Evolutionary conservation across 163 green algal genomes (phyloP), one percentile per base, ranked within the genome.

Genomic region (Chlamydomonas reinhardtii): DNA sequence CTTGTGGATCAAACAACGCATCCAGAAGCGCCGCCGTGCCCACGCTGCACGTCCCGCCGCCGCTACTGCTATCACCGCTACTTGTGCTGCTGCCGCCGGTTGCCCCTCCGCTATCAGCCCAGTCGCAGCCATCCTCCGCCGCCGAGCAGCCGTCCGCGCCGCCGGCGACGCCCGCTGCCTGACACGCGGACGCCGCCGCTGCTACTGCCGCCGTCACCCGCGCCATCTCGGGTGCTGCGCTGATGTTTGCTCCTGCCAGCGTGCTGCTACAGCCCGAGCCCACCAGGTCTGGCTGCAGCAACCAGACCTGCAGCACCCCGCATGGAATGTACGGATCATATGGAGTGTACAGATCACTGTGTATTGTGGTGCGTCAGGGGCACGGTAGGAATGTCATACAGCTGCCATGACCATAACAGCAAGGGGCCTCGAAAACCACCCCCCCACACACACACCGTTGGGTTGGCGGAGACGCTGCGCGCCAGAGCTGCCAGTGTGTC

Each of bases 201-300:
- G 54, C 52, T 24, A 81, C 31, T n/a, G 54, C 74, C 52, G 31
- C 31, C 11, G n/a, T 9, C 54, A 71, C 31, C 74, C 54, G 31
- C 14, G 68, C 74, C 52, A 31, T 70, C 48, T 56, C 48, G 12
- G 48, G 48, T 14, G 48, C 48, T 14, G 48, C 48, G 48, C 48
- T 56, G 48, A 56, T 17, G 48, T 56, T 56, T 17, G 48, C 48
- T 17, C 11, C 48, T 19, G 12, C 14, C 48, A 56, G 48, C 12
- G 48, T 56, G 48, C 48, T 56, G 17, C 74, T 35, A n/a, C 32
- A 32, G 74, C 74, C 68, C 20, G n/a, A 24, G 1, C 74, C 74
- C 74, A 68, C 25, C 16, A 81, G 74, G 56, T 81, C 74, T 5
- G 25, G 74, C 74, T 81, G 74, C 56, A 81, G n/a, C 31, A 81